Conservation (phyloP, 805 yeast genomes). For the Kazachstania psychrophila region DNA sequence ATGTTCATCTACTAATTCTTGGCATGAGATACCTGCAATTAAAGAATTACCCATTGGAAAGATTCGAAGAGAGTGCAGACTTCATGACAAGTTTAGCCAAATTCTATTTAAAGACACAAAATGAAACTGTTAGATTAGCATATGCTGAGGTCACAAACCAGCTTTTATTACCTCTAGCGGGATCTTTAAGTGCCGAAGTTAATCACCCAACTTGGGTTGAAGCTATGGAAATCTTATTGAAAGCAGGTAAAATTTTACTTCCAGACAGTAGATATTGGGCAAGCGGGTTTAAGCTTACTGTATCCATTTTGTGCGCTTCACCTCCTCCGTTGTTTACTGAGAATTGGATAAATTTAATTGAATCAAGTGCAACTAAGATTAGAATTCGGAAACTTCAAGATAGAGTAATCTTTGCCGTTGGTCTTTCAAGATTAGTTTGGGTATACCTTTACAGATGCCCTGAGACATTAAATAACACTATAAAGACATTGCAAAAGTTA, state of each 20-base stretch:
- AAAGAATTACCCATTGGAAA: conserved; percentile 77
- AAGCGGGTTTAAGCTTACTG: conserved; percentile 53
- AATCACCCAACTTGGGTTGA: conserved; percentile 93
- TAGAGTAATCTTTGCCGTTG: conserved; percentile 50
- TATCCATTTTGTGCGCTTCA: conserved; percentile 71
- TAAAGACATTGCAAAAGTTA: conserved; percentile 62
- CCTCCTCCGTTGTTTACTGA: conserved; percentile 64
- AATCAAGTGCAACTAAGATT: conserved; percentile 48
- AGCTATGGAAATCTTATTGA: conserved; percentile 57
- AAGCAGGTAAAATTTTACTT: conserved; percentile 39
- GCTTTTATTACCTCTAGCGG: conserved; percentile 73
- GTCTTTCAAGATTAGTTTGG: conserved; percentile 76
- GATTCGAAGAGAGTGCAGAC: conserved; percentile 88
- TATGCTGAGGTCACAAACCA: conserved; percentile 78
- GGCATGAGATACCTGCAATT: conserved; percentile 85
- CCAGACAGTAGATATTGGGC: conserved; percentile 51
- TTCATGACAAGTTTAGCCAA: conserved; percentile 79
- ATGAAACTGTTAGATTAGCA: conserved; percentile 57
- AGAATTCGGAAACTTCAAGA: conserved; percentile 50
- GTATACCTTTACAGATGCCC: conserved; percentile 78
- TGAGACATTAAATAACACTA: conserved; percentile 81
- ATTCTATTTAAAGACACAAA: conserved; percentile 60
- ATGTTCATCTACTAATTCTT: conserved; percentile 64
- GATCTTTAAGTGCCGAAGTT: conserved; percentile 81
- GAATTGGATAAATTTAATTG: conserved; percentile 65